These are phyloP conservation scores for Pyracantha coccinea DNA, from an alignment of 331 rosid genomes.

Conservation along the genomic window DNA sequence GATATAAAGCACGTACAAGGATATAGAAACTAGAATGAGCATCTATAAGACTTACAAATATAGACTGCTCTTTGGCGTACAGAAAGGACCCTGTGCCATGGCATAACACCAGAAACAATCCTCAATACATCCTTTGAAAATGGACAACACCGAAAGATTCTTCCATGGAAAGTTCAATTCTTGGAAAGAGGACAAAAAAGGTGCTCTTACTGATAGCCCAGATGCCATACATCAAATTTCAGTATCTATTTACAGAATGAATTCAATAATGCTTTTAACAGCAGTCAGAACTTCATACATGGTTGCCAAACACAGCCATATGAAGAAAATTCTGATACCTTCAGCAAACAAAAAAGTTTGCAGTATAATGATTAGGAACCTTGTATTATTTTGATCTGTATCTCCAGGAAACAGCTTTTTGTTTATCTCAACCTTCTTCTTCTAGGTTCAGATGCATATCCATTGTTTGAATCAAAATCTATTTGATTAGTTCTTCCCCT, in stretches of 20 bases:
- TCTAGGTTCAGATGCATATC: conserved; percentile 30
- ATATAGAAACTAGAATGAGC: neutral
- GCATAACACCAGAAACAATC: neutral
- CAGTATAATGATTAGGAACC: neutral
- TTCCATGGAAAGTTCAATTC: neutral
- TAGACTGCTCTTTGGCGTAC: neutral
- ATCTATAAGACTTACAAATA: neutral
- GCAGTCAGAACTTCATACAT: neutral
- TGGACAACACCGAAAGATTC: neutral
- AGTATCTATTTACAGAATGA: neutral
- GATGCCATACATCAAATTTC: neutral
- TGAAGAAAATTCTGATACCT: neutral
- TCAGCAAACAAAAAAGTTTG: neutral
- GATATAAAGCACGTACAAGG: neutral
- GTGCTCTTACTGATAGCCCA: neutral
- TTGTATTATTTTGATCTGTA: conserved; percentile 4
- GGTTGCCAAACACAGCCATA: neutral
- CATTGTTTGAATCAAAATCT: conserved; percentile 16
- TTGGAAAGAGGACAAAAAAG: neutral
- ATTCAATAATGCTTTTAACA: neutral
- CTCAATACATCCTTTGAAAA: neutral
- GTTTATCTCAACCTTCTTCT: conserved; percentile 60
- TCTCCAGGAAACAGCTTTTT: conserved; percentile 1
- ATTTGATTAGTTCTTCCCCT: conserved; percentile 29
- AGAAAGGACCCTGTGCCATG: neutral